Evolutionary conservation across 2,329 filamentous ascomycete genomes (phyloP).

Genomic region (Ilyonectria sp.): DNA sequence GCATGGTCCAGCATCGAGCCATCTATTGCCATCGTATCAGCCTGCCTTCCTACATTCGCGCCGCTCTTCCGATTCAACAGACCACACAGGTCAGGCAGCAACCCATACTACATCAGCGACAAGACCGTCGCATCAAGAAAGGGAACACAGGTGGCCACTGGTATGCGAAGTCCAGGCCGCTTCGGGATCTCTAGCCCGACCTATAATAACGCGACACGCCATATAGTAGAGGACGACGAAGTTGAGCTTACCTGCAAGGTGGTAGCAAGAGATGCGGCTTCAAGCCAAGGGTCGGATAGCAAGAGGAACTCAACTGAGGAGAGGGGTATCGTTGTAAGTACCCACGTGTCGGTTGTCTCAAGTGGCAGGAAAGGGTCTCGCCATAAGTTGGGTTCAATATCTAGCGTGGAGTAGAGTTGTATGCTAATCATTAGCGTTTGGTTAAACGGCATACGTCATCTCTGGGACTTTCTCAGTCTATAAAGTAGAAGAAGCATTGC

Average conservation of each 20-base stretch:
- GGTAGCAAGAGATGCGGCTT: neutral
- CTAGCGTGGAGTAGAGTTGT: neutral
- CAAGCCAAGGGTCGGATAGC: neutral
- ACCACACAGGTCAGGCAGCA: neutral
- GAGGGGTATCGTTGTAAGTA: conserved; percentile 1
- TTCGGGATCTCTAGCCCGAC: conserved; percentile 1
- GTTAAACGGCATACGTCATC: too few relatives aligned
- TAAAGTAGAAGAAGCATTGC: too few relatives aligned
- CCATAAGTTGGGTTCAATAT: neutral
- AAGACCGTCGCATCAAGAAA: conserved; percentile 3
- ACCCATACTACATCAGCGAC: conserved; percentile 12
- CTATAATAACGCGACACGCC: conserved; percentile 6
- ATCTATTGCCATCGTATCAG: conserved; percentile 33
- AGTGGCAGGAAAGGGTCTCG: neutral
- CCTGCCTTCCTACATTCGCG: conserved; percentile 35
- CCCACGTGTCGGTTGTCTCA: conserved; percentile 1
- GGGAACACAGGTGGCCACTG: neutral
- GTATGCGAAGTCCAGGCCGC: neutral
- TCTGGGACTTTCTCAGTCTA: too few relatives aligned
- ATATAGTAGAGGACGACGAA: conserved; percentile 23
- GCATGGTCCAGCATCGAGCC: conserved; percentile 37
- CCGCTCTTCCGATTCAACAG: conserved; percentile 28
- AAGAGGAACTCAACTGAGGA: conserved; percentile 14
- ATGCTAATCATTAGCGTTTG: too few relatives aligned
- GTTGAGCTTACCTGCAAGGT: conserved; percentile 28